Evolutionary conservation across 1,284 basidiomycete species (phyloP).

Genomic region (Cutaneotrichosporon daszewskae): DNA sequence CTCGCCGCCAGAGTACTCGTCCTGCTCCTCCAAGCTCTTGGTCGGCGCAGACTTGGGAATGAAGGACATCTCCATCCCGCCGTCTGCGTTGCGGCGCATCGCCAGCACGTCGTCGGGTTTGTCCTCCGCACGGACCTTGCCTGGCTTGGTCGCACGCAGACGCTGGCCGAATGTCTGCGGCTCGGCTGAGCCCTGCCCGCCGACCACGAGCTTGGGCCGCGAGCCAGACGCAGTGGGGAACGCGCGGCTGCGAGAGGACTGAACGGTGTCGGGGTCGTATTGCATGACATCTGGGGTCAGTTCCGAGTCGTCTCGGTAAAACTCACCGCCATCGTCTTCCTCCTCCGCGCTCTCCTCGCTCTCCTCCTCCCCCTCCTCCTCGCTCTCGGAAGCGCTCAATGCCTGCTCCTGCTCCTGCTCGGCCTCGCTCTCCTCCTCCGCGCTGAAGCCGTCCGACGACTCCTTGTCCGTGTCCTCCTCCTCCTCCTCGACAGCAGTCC

Average conservation of each 20-base stretch:
- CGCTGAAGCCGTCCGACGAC: conserved; percentile 64
- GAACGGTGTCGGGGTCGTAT: conserved; percentile 51
- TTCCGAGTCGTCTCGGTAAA: conserved; percentile 53
- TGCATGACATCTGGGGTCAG: no score
- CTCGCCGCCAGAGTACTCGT: conserved; percentile 41
- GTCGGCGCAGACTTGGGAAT: conserved; percentile 37
- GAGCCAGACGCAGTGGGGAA: conserved; percentile 21
- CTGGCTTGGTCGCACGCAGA: conserved; percentile 24
- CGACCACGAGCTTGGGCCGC: conserved; percentile 33
- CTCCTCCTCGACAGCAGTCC: conserved; percentile 82
- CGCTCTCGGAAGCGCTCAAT: not conserved
- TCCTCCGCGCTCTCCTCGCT: conserved; percentile 53
- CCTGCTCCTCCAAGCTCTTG: conserved; percentile 18
- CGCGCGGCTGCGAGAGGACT: conserved; percentile 36
- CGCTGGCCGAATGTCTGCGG: conserved; percentile 45
- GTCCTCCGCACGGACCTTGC: conserved; percentile 16
- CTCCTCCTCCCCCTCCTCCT: conserved; percentile 45
- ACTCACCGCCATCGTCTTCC: conserved; percentile 32
- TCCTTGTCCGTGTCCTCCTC: conserved; percentile 76
- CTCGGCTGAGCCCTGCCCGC: conserved; percentile 14
- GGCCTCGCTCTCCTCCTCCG: conserved; percentile 36
- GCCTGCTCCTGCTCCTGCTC: conserved; percentile 19
- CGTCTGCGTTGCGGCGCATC: conserved; percentile 42
- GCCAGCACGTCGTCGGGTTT: conserved; percentile 36
- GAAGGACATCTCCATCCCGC: conserved; percentile 54